Evolutionary conservation across 164 flowering plant genomes (phyloP), one percentile per base, ranked within the genome.

Genomic region (Amborella trichopoda): DNA sequence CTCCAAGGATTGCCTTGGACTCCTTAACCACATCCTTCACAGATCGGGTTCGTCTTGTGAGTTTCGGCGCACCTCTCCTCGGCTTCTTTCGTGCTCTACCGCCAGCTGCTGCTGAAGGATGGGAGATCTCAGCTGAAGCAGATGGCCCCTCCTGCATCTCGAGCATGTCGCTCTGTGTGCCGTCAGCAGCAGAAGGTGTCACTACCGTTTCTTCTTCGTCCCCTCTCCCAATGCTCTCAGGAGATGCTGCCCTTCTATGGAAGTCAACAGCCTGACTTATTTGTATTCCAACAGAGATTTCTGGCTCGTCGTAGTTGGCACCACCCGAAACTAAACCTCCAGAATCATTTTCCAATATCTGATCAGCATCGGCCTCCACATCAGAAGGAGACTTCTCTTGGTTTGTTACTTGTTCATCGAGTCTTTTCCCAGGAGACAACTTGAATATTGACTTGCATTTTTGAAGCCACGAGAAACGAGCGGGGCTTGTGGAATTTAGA

Each of bases 1-100:
- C 63, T 27, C 78, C 76, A 14, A 78, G 68, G 48, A 77, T 58
- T 56, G 26, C 53, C 34, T 70, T 59, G 12, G 85, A 81, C 22
- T 81, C 83, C 44, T 77, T 70, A 58, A 80, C 74, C 33, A 64
- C 78, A 19, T 61, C 77, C 58, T 81, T 86, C 54, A 83, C 72
- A 39, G 97, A 55, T 24, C 55, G 77, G 36, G 83, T 71, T 56
- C 76, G 61, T 22, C 44, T 39, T 39, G 23, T 17, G 17, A 61
- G 23, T 46, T 71, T 74, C 28, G 63, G 46, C 48, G 61, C 67
- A 14, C 53, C 54, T 46, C 49, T 69, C 58, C 55, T 68, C 6
- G 58, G 46, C 67, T 55, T 71, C 2, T 58, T n/a, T n/a, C n/a
- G n/a, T n/a, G n/a, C n/a, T n/a, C n/a, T n/a, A n/a, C n/a, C n/a